Conservation (phyloP, 169 alveolate genomes). For the Babesia ovis region DNA sequence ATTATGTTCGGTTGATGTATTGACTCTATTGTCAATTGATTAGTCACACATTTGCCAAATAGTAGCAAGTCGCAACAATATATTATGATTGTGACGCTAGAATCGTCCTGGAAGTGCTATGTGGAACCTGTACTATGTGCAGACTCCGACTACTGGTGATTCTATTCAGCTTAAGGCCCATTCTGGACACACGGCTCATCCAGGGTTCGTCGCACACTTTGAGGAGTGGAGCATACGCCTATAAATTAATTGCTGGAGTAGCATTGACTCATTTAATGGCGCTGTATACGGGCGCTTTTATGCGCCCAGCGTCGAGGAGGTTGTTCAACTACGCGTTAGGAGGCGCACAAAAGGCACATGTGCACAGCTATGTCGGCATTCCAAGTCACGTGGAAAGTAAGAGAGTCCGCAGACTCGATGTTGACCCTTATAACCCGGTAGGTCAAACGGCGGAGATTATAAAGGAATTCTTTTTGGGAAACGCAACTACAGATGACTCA, state of each 20-base stretch:
- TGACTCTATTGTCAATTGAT: too few relatives aligned
- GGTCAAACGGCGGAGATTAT: conserved; percentile 39
- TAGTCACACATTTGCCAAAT: background rate
- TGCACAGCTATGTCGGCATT: conserved; percentile 21
- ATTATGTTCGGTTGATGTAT: too few relatives aligned
- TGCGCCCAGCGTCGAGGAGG: conserved; percentile 3
- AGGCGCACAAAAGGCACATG: background rate
- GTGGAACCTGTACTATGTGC: conserved; percentile 14
- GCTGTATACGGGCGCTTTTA: background rate
- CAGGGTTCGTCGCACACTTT: background rate
- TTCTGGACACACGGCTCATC: conserved; percentile 29
- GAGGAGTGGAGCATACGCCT: background rate
- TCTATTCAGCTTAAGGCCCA: conserved; percentile 1
- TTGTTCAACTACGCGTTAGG: background rate
- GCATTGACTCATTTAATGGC: background rate
- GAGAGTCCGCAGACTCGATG: conserved; percentile 44
- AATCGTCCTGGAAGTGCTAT: background rate
- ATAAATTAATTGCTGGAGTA: background rate
- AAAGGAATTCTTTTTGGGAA: conserved; percentile 32
- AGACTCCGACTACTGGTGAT: conserved; percentile 44
- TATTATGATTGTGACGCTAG: background rate
- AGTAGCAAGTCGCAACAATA: background rate
- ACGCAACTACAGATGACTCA: background rate
- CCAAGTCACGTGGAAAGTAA: conserved; percentile 43
- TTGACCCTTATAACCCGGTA: conserved; percentile 29